phyloP scores from a whole-genome alignment of 805 yeast species.

The Myxozyma mucilagina region DNA sequence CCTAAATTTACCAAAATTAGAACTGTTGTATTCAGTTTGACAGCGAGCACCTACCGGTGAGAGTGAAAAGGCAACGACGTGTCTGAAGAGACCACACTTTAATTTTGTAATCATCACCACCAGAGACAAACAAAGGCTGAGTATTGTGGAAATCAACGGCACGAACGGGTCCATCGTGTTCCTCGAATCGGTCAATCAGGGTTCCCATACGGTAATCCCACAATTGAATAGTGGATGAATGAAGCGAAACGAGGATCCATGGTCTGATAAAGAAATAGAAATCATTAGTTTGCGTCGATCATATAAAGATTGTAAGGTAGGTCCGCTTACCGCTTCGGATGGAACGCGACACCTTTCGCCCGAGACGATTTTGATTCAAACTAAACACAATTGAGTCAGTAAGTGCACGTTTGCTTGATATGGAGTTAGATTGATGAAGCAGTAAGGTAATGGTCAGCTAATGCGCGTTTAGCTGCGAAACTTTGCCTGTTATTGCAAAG shows the following conservation, averaged over 20 bases:
- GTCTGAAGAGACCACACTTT: conserved; percentile 95
- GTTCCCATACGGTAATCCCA: conserved; percentile 99
- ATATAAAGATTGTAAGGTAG: not conserved
- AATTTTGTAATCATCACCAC: conserved; percentile 94
- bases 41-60: conserved; percentile 44
- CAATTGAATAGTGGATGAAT: conserved; percentile 96
- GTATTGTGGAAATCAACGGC: conserved; percentile 96
- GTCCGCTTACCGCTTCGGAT: conserved; percentile 64
- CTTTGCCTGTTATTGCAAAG: no score
- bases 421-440: not conserved
- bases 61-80: conserved; percentile 85
- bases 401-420: not conserved
- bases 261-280: conserved; percentile 53
- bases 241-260: conserved; percentile 92
- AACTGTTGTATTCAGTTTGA: not conserved
- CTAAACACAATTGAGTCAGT: conserved; percentile 42
- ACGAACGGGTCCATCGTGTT: conserved; percentile 98
- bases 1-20: conserved; percentile 46
- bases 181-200: conserved; percentile 91
- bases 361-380: conserved; percentile 97
- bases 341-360: conserved; percentile 97
- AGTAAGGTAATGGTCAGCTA: no score
- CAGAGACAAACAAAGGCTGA: conserved; percentile 94
- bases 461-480: no score
- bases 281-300: not conserved